These are phyloP conservation scores for Vitis riparia DNA, from an alignment of 164 flowering plant species.

Conservation along the genomic window DNA sequence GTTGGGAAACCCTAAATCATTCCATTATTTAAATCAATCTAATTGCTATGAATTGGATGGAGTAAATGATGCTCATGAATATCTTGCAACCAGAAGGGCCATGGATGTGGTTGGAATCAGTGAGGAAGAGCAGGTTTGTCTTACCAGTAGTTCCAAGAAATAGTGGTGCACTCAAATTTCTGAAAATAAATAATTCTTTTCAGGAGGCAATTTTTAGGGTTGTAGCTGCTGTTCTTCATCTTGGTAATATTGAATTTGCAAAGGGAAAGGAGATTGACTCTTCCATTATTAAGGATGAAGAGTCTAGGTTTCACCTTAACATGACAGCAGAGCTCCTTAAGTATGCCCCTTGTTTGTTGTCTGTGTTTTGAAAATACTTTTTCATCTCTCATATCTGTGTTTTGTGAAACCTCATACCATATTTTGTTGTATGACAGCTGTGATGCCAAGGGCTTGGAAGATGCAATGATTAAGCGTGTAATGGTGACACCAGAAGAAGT, in stretches of 20 bases:
- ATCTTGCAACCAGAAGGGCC: slow-evolving; percentile 93
- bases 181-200: slow-evolving; percentile 13
- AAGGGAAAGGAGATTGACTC: slow-evolving; percentile 94
- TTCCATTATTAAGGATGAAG: slow-evolving; percentile 92
- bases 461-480: slow-evolving; percentile 87
- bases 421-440: slow-evolving; percentile 48
- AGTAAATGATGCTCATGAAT: slow-evolving; percentile 83
- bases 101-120: slow-evolving; percentile 98
- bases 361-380: not conserved
- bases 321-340: slow-evolving; percentile 83
- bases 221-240: slow-evolving; percentile 96
- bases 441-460: slow-evolving; percentile 85
- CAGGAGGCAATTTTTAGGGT: slow-evolving; percentile 98
- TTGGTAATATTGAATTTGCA: slow-evolving; percentile 90
- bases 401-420: not conserved
- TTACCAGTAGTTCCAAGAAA: slow-evolving; percentile 6
- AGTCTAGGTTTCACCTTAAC: slow-evolving; percentile 84
- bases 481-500: slow-evolving; percentile 99
- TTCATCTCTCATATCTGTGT: not conserved
- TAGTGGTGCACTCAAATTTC: slow-evolving; percentile 8
- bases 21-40: slow-evolving; percentile 92
- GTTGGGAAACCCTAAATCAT: slow-evolving; percentile 66
- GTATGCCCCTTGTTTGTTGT: slow-evolving; percentile 34
- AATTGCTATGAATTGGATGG: slow-evolving; percentile 81
- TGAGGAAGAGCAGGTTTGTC: slow-evolving; percentile 85